These are phyloP conservation scores for Volutella citrinella DNA, from an alignment of 2,329 filamentous ascomycete genomes.

Conservation along the genomic window DNA sequence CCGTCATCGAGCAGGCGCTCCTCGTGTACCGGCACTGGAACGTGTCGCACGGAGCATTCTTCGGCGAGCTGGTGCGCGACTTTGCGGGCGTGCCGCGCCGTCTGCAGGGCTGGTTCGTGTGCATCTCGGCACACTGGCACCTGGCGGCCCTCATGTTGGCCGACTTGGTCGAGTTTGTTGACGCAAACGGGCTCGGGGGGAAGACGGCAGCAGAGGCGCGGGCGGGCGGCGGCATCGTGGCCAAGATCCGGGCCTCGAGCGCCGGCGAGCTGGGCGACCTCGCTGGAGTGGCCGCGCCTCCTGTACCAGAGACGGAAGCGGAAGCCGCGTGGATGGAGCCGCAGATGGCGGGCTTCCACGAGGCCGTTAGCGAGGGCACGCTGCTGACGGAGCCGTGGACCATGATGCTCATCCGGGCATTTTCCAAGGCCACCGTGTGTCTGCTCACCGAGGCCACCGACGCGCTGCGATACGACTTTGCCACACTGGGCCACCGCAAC, in stretches of 20 bases:
- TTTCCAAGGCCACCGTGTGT: conserved; percentile 43
- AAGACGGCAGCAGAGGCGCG: conserved; percentile 20
- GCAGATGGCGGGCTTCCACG: conserved; percentile 44
- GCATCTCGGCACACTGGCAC: conserved; percentile 56
- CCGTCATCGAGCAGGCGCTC: conserved; percentile 43
- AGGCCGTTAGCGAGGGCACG: conserved; percentile 50
- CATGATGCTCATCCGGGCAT: conserved; percentile 50
- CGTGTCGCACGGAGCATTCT: conserved; percentile 47
- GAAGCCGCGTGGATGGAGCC: conserved; percentile 7
- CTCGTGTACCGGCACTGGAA: conserved; percentile 54
- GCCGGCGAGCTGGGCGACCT: conserved; percentile 45
- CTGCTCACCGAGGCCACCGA: conserved; percentile 32
- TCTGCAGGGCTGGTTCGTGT: conserved; percentile 58
- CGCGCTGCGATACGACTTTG: conserved; percentile 16
- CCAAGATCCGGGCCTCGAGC: conserved; percentile 40
- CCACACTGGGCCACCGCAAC: conserved; percentile 16
- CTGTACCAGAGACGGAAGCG: conserved; percentile 15
- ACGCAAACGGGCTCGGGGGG: conserved; percentile 32
- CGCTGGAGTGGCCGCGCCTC: conserved; percentile 41
- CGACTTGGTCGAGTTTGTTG: conserved; percentile 49
- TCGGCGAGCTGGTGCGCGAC: conserved; percentile 46
- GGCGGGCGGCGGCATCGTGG: conserved; percentile 29
- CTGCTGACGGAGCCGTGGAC: conserved; percentile 60
- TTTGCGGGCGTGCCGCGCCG: conserved; percentile 47
- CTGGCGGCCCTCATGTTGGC: conserved; percentile 52